Evolutionary conservation across 2,329 filamentous ascomycete species (phyloP).

Genomic region (Penicillium expansum): DNA sequence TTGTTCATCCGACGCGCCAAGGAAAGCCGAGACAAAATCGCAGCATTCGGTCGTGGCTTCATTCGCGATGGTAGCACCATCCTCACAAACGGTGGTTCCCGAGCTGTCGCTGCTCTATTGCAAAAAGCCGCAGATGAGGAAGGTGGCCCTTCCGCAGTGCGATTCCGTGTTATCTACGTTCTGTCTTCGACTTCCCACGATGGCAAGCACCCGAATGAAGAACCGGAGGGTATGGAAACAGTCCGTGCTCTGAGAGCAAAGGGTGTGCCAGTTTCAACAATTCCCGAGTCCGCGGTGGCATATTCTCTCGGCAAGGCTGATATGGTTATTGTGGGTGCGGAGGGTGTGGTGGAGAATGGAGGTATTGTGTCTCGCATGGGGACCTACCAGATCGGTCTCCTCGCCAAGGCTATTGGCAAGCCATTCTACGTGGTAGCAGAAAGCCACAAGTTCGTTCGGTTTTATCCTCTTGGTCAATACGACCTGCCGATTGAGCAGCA

Average conservation of each 20-base stretch:
- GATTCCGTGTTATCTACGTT: conserved; percentile 83
- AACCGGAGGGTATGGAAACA: conserved; percentile 66
- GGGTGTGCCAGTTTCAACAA: conserved; percentile 79
- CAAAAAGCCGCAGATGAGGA: conserved; percentile 67
- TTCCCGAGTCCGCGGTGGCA: conserved; percentile 71
- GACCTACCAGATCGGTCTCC: conserved; percentile 77
- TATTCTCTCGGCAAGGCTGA: conserved; percentile 76
- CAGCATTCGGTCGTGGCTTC: conserved; percentile 72
- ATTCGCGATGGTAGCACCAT: conserved; percentile 75
- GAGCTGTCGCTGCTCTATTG: conserved; percentile 77
- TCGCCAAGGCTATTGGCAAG: conserved; percentile 70
- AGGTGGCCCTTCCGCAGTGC: conserved; percentile 55
- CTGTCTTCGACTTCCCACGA: conserved; percentile 41
- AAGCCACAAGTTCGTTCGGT: conserved; percentile 92
- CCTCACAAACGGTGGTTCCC: conserved; percentile 84
- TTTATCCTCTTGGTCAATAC: conserved; percentile 78
- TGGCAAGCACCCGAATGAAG: conserved; percentile 30
- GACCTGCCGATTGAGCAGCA: conserved; percentile 78
- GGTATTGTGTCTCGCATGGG: conserved; percentile 88
- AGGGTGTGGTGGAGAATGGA: conserved; percentile 91
- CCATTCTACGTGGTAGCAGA: conserved; percentile 91
- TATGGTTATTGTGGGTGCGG: conserved; percentile 64
- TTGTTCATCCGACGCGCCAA: conserved; percentile 86
- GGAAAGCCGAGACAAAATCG: conserved; percentile 78
- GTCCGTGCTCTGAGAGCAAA: conserved; percentile 67